These are phyloP conservation scores for Eimeria maxima DNA, from an alignment of 169 alveolate genomes.

Conservation along the genomic window DNA sequence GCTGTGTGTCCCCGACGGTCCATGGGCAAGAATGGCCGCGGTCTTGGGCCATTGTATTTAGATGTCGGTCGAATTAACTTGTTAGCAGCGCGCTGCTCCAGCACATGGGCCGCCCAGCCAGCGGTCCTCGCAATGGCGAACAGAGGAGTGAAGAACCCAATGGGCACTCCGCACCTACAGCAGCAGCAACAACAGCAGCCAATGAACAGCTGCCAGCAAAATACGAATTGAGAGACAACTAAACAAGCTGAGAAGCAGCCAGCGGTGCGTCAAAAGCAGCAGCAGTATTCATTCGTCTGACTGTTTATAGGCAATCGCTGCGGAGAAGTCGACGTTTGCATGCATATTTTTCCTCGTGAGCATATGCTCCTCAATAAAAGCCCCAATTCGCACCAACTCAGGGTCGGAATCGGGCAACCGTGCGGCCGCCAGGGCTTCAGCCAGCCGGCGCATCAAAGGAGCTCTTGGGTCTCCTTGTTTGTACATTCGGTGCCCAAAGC, in stretches of 20 bases:
- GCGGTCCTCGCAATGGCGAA: slow-evolving; percentile 91
- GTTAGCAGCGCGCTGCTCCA: slow-evolving; percentile 90
- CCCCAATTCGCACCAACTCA: slow-evolving; percentile 84
- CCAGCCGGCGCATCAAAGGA: slow-evolving; percentile 86
- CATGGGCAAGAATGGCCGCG: slow-evolving; percentile 59
- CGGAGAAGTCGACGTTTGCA: slow-evolving; percentile 92
- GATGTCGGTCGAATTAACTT: slow-evolving; percentile 89
- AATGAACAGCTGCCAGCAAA: neutral
- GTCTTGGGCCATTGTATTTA: slow-evolving; percentile 87
- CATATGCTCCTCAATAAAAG: slow-evolving; percentile 87
- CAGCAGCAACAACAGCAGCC: neutral
- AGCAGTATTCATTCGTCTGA: slow-evolving; percentile 74
- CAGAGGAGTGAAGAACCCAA: slow-evolving; percentile 89
- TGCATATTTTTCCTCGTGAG: slow-evolving; percentile 88
- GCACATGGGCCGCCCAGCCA: slow-evolving; percentile 91
- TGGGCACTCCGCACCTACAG: slow-evolving; percentile 88
- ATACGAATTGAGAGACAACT: neutral
- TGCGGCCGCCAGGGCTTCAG: slow-evolving; percentile 46
- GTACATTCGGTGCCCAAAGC: slow-evolving; percentile 93
- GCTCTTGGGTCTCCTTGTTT: slow-evolving; percentile 93
- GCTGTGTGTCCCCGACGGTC: slow-evolving; percentile 15
- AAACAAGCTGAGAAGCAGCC: neutral
- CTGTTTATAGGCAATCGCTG: slow-evolving; percentile 90
- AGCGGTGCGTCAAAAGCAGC: neutral
- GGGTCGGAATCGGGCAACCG: slow-evolving; percentile 46